Base-by-base conservation (phyloP, 306 rosid species). In the Vachellia pachyceras region DNA sequence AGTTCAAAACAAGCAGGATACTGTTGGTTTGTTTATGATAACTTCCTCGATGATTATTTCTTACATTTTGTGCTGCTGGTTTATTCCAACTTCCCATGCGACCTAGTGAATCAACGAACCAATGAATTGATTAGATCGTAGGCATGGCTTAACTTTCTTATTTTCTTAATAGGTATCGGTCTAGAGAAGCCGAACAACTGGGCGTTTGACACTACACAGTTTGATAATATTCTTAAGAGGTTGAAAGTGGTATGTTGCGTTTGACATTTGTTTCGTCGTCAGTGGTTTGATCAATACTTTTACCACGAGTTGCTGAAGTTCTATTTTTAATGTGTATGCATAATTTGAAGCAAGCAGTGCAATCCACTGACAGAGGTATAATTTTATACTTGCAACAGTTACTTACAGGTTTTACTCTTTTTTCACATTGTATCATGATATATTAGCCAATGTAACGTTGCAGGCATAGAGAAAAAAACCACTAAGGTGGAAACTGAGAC, bases 191-290 rank as follows among this genome's bases (percentile, higher is more conserved):
- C 95, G 25, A 96, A 93, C 68, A 25, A 37, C n/a, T 96, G 99
- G 99, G 99, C 94, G 50, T 96, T 93, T 74, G 99, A 96, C 73
- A 93, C 98, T 13, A 85, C 97, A 1, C 97, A 91, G 65, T 96
- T 96, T 73, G 99, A 96, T 83, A 84, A 79, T 75, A 96, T 96
- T 60, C 97, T 96, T 70, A 96, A 93, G 83, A 83, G 98, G 86
- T 81, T 96, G 90, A 96, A 96, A 93, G 99, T 96, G 89, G 99
- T 95, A 83, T 63, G 83, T 70, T 12, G 41, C 69, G 14, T 40
- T 70, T 70, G 22, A 14, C 73, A 18, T 57, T 76, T 75, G 36
- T 46, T 35, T 35, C 78, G 74, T 64, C 5, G 2, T 64, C 3
- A 25, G 73, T 79, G 4, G 20, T 61, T 23, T 47, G 1, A 42